Percentiles rank a stretch among this genome's conserved stretches.
Evolutionary conservation across 805 yeast species (phyloP).

Genomic region (Teunomyces aglyptinius): DNA sequence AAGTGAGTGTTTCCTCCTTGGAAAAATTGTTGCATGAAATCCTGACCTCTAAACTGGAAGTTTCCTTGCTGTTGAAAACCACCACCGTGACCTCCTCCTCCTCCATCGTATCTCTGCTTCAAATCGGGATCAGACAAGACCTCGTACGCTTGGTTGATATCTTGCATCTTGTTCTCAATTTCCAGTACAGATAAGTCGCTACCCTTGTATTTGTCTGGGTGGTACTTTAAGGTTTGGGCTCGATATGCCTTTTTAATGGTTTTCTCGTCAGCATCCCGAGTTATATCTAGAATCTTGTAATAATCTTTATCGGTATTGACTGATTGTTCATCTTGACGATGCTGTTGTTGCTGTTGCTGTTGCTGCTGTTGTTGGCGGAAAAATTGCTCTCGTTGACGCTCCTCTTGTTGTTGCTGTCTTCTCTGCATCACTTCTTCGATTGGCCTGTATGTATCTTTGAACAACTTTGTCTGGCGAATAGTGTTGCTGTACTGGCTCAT

Average conservation of each 20-base stretch:
- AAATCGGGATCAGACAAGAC: conserved; percentile 66
- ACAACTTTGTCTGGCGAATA: conserved; percentile 39
- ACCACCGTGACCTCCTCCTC: conserved; percentile 35
- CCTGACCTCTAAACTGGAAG: not conserved
- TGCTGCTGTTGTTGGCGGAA: conserved; percentile 46
- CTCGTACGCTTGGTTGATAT: conserved; percentile 90
- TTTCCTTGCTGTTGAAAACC: conserved; percentile 4
- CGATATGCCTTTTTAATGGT: conserved; percentile 82
- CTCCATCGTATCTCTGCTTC: conserved; percentile 64
- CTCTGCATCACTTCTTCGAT: conserved; percentile 25
- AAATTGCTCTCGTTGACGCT: conserved; percentile 38
- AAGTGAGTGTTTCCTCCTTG: conserved; percentile 6
- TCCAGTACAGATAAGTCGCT: conserved; percentile 64
- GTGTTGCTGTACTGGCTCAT: conserved; percentile 33
- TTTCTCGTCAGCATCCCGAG: conserved; percentile 62
- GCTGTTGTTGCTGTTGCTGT: conserved; percentile 42
- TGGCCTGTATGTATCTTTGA: conserved; percentile 24
- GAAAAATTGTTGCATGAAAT: conserved; percentile 9
- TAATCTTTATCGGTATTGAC: conserved; percentile 59
- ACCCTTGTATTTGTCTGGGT: conserved; percentile 84
- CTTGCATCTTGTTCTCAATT: conserved; percentile 83
- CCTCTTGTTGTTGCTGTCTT: conserved; percentile 34
- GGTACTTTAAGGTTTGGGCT: conserved; percentile 72
- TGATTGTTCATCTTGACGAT: conserved; percentile 30
- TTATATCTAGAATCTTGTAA: conserved; percentile 72